Conservation (phyloP, 257 asterid species). For the Cruciata laevipes region DNA sequence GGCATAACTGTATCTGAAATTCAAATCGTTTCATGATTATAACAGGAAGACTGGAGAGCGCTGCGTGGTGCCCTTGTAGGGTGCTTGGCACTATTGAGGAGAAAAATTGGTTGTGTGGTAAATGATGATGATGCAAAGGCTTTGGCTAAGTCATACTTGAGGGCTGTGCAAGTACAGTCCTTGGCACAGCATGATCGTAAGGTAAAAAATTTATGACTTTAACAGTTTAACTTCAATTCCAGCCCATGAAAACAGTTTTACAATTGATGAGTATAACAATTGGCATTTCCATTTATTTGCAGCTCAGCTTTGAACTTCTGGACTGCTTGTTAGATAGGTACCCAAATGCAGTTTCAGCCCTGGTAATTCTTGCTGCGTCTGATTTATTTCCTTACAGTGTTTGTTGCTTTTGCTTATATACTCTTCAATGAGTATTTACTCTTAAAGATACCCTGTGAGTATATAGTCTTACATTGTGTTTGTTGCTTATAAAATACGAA, state of each 20-base stretch:
- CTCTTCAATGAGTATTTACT: not conserved
- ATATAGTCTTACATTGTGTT: no score
- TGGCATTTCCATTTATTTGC: conserved; percentile 29
- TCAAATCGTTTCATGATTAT: conserved; percentile 21
- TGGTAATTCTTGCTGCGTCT: conserved; percentile 42
- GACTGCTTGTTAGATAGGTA: conserved; percentile 64
- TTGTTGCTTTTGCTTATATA: not conserved
- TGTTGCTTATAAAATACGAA: not conserved
- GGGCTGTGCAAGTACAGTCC: conserved; percentile 71
- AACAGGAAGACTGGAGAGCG: conserved; percentile 98
- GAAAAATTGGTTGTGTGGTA: conserved; percentile 57
- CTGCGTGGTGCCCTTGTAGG: conserved; percentile 91
- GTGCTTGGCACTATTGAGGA: conserved; percentile 77
- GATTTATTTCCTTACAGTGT: not conserved
- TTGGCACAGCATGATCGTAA: conserved; percentile 83
- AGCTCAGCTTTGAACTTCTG: conserved; percentile 89
- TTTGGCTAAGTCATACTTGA: conserved; percentile 49
- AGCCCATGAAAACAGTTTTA: not conserved
- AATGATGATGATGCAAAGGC: conserved; percentile 57
- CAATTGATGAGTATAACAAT: not conserved
- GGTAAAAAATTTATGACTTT: conserved; percentile 34
- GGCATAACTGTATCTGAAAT: not conserved
- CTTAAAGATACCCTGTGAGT: no score
- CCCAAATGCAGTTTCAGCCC: conserved; percentile 42
- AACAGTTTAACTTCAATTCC: conserved; percentile 1